Evolutionary conservation across 768 basidiomycete genomes (phyloP).

Genomic region (Collybia sordida): DNA sequence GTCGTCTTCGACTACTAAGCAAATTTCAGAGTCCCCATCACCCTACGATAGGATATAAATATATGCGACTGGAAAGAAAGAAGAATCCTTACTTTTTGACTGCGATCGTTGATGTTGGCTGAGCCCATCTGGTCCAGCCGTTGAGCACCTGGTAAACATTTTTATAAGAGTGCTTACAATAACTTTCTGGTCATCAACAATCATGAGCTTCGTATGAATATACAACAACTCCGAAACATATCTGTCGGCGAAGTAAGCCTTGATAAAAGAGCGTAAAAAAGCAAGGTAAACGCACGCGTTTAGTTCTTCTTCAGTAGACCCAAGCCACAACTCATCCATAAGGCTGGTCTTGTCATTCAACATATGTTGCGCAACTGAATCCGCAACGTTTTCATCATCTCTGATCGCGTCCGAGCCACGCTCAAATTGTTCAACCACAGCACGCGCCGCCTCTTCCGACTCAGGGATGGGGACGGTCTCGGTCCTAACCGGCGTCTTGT

Average conservation of each 20-base stretch:
- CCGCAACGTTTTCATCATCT: conserved; percentile 64
- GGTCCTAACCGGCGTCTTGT: conserved; percentile 50
- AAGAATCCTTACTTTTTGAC: conserved; percentile 55
- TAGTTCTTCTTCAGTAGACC: conserved; percentile 79
- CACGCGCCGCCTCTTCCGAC: conserved; percentile 54
- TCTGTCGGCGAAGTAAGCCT: conserved; percentile 31
- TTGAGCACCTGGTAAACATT: too few species aligned
- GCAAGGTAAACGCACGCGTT: conserved; percentile 55
- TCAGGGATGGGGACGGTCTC: conserved; percentile 69
- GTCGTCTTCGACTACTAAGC: conserved; percentile 85
- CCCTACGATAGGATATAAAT: conserved; percentile 44
- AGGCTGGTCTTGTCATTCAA: conserved; percentile 61
- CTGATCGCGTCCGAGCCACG: conserved; percentile 52
- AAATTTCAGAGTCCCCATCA: conserved; percentile 94
- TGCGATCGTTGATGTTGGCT: conserved; percentile 90
- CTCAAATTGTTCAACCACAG: conserved; percentile 55
- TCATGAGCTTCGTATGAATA: conserved; percentile 91
- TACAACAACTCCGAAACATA: conserved; percentile 82
- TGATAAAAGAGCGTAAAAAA: conserved; percentile 4
- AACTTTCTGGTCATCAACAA: conserved; percentile 88
- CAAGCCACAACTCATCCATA: conserved; percentile 81
- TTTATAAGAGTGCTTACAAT: conserved; percentile 52
- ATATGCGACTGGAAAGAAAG: background rate
- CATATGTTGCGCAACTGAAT: conserved; percentile 82
- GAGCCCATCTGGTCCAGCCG: conserved; percentile 72